These are phyloP conservation scores for Backusella luteola DNA, from an alignment of 192 early-diverging fungal species.

Conservation along the genomic window DNA sequence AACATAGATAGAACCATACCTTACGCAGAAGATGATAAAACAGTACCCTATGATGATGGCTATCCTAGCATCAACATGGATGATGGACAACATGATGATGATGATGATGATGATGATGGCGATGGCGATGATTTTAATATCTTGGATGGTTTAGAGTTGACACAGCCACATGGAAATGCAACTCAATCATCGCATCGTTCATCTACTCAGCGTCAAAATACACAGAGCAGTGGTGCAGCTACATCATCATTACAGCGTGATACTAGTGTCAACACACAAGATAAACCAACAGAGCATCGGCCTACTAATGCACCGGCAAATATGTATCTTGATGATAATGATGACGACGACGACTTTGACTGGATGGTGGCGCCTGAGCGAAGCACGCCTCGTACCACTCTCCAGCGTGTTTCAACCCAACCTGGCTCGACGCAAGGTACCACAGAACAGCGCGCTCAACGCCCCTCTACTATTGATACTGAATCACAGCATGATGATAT, in stretches of 20 bases:
- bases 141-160: not conserved
- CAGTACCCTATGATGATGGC: not conserved
- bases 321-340: not conserved
- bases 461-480: not conserved
- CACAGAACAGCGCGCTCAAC: not conserved
- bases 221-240: not conserved
- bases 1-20: not conserved
- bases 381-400: not conserved
- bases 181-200: not conserved
- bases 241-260: not conserved
- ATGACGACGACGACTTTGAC: not conserved
- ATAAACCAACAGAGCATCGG: not conserved
- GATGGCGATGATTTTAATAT: not conserved
- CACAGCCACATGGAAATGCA: not conserved
- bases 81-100: not conserved
- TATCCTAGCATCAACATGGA: not conserved
- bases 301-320: too few relatives aligned
- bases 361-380: not conserved
- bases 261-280: not conserved
- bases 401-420: too few relatives aligned
- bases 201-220: not conserved
- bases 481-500: too few relatives aligned
- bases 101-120: not conserved
- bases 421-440: too few relatives aligned
- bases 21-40: not conserved